Evolutionary conservation across 345 rosid species (phyloP).

Genomic region (Carallia pectinifolia): DNA sequence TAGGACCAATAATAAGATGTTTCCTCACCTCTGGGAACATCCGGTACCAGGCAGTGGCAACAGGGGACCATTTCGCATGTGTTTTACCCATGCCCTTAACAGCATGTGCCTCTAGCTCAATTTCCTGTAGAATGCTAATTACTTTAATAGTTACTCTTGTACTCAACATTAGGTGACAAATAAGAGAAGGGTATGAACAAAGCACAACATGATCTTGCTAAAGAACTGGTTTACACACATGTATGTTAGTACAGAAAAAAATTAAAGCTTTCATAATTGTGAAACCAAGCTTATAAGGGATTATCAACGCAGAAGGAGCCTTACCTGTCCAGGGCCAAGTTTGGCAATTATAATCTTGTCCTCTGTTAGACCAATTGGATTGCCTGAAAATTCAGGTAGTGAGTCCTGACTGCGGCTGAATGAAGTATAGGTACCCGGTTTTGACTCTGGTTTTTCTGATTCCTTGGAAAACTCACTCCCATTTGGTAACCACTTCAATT

Average conservation of each 20-base stretch:
- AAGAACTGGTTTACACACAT: too few relatives aligned
- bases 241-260: not conserved
- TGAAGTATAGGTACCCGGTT: conserved; percentile 70
- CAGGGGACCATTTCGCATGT: conserved; percentile 99
- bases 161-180: too few relatives aligned
- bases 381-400: conserved; percentile 51
- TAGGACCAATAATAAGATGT: conserved; percentile 6
- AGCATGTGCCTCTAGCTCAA: conserved; percentile 94
- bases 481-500: conserved; percentile 74
- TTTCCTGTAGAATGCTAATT: conserved; percentile 51
- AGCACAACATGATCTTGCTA: too few relatives aligned
- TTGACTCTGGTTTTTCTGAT: conserved; percentile 37
- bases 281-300: not conserved
- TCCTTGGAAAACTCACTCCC: conserved; percentile 80
- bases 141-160: too few relatives aligned
- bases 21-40: conserved; percentile 88
- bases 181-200: too few relatives aligned
- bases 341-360: conserved; percentile 68
- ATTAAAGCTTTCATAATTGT: not conserved
- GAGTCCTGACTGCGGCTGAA: conserved; percentile 64
- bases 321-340: conserved; percentile 85
- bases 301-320: not conserved
- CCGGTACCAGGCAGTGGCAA: conserved; percentile 91
- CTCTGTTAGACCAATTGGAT: conserved; percentile 46
- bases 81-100: conserved; percentile 89